Evolutionary conservation across 2,329 filamentous ascomycete species (phyloP).

Genomic region (Neonectria ditissima): DNA sequence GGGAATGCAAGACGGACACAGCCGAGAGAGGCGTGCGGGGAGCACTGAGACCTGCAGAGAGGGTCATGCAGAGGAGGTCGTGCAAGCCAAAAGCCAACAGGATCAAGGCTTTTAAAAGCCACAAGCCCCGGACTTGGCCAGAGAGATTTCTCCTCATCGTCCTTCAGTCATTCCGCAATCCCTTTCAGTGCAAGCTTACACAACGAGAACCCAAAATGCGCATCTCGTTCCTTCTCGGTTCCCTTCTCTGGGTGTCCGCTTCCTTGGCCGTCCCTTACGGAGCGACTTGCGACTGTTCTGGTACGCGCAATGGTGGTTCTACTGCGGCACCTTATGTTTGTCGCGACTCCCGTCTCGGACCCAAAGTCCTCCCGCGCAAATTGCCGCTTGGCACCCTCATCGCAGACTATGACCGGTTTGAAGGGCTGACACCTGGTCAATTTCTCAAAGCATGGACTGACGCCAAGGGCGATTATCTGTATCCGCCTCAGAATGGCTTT

Average conservation of each 20-base stretch:
- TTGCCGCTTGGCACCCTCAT: conserved; percentile 49
- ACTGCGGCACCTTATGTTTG: conserved; percentile 47
- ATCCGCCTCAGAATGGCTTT: conserved; percentile 58
- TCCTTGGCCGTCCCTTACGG: conserved; percentile 30
- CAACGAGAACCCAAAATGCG: conserved; percentile 24
- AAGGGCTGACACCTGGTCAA: conserved; percentile 53
- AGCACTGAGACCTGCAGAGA: neutral
- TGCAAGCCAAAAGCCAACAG: neutral
- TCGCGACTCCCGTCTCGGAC: conserved; percentile 53
- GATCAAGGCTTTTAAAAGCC: neutral
- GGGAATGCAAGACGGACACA: neutral
- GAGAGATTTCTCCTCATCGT: neutral
- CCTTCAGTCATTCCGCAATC: neutral
- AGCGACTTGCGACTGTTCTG: conserved; percentile 38
- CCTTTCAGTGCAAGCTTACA: neutral
- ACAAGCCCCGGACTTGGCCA: neutral
- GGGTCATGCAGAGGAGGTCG: neutral
- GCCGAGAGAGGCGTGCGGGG: neutral
- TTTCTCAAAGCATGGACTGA: conserved; percentile 53
- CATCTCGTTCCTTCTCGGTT: conserved; percentile 30
- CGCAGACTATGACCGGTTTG: conserved; percentile 54
- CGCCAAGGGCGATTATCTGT: conserved; percentile 45
- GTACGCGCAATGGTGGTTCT: conserved; percentile 35
- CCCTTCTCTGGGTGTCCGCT: conserved; percentile 31
- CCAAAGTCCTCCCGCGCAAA: conserved; percentile 48